Evolutionary conservation across 2,329 filamentous ascomycete genomes (phyloP), one percentile per base, ranked within the genome.

Genomic region (Ophiostoma ips): DNA sequence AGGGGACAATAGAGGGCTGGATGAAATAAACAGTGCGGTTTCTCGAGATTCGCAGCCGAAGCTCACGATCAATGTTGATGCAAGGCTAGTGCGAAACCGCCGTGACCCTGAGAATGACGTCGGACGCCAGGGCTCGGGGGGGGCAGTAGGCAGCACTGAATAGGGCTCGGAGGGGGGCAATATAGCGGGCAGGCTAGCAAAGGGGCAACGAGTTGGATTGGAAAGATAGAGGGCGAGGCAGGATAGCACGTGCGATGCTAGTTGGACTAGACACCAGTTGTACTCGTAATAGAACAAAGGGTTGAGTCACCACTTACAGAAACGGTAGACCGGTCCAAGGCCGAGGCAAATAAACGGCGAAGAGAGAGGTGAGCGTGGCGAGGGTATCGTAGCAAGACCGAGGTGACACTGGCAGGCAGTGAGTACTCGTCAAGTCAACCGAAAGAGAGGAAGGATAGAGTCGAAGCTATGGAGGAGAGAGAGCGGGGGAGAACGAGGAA

Each of bases 191-290:
- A 16, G 31, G 16, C 43, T 45, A 45, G 43, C 43, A 44, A n/a
- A 18, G 46, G 37, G 67, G 67, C 63, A 63, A 59, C 10, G 24
- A 12, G 15, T 10, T n/a, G 21, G 11, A 41, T 13, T 12, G 10
- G 16, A 19, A 15, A 16, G 28, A 28, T 41, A 19, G 61, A 68
- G 68, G 72, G 58, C 47, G 50, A 48, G 46, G n/a, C 33, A 19
- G 36, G 21, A 51, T 31, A 16, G 16, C 41, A 21, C 41, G 33
- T 51, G 54, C 56, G 53, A 54, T 48, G 48, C 48, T 48, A 34
- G 49, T 46, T n/a, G 41, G 40, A 15, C 28, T 12, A 31, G 28
- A 45, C 15, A 31, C 28, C n/a, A 45, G 24, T 21, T 41, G 38
- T n/a, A n/a, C n/a, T n/a, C n/a, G n/a, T n/a, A n/a, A 41, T 13